These are phyloP conservation scores for Plectosphaerella plurivora DNA, from an alignment of 2,329 filamentous ascomycete genomes.

Conservation along the genomic window DNA sequence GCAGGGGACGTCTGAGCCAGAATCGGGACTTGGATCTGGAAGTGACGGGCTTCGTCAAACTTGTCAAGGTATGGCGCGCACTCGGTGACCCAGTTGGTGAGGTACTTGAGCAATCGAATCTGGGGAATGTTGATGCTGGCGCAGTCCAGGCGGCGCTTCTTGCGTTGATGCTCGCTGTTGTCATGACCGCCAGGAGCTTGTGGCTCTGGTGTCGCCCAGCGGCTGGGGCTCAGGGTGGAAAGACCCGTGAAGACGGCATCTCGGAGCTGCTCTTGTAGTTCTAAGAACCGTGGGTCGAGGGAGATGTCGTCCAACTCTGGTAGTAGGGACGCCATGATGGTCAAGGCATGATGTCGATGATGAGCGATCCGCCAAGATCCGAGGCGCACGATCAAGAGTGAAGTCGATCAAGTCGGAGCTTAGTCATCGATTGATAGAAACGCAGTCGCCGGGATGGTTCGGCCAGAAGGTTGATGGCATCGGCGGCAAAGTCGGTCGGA, in stretches of 20 bases:
- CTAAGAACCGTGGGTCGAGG: constrained; percentile 34
- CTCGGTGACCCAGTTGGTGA: constrained; percentile 47
- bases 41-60: constrained; percentile 47
- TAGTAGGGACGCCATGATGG: constrained; percentile 7
- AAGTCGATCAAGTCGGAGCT: too few relatives aligned
- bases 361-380: background rate
- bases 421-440: too few relatives aligned
- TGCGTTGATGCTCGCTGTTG: background rate
- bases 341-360: background rate
- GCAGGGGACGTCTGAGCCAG: constrained; percentile 40
- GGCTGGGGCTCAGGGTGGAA: constrained; percentile 18
- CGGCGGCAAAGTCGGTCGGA: too few relatives aligned
- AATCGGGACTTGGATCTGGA: constrained; percentile 45
- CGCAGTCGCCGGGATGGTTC: too few relatives aligned
- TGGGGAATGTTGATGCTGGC: constrained; percentile 19
- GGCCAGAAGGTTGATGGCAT: too few relatives aligned
- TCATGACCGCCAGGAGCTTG: background rate
- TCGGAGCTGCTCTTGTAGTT: constrained; percentile 38
- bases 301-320: constrained; percentile 25
- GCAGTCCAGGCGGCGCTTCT: constrained; percentile 18
- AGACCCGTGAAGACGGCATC: constrained; percentile 32
- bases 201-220: constrained; percentile 20
- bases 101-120: constrained; percentile 22
- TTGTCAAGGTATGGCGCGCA: constrained; percentile 48
- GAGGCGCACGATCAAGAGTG: background rate